Conservation (phyloP, 768 basidiomycete species). For the Hygrophorus russula region DNA sequence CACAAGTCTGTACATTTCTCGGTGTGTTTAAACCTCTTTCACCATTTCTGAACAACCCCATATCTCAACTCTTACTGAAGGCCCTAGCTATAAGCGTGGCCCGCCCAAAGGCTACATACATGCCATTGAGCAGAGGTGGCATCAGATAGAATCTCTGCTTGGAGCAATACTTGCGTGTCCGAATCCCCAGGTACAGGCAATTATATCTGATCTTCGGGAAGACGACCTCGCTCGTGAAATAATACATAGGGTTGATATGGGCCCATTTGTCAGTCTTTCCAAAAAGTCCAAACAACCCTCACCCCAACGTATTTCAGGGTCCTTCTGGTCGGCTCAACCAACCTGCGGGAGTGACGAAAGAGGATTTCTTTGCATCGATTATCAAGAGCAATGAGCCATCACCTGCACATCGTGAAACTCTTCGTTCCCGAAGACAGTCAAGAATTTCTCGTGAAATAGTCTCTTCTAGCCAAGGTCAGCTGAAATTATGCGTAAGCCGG, state of each 20-base stretch:
- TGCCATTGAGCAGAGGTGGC: slow-evolving; percentile 86
- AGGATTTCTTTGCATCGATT: slow-evolving; percentile 71
- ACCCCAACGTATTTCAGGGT: slow-evolving; percentile 31
- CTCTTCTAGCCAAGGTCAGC: slow-evolving; percentile 53
- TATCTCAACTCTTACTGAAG: slow-evolving; percentile 20
- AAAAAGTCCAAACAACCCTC: neutral
- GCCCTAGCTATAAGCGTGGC: slow-evolving; percentile 73
- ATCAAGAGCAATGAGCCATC: slow-evolving; percentile 43
- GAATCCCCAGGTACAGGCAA: slow-evolving; percentile 48
- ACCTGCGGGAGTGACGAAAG: slow-evolving; percentile 54
- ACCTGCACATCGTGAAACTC: slow-evolving; percentile 34
- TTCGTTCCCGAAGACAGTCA: slow-evolving; percentile 60
- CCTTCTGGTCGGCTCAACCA: slow-evolving; percentile 56
- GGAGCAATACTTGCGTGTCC: slow-evolving; percentile 70
- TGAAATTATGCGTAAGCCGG: neutral
- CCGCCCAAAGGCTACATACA: slow-evolving; percentile 89
- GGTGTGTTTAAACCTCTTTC: slow-evolving; percentile 21
- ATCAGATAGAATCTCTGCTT: slow-evolving; percentile 84
- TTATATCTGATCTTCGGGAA: slow-evolving; percentile 52
- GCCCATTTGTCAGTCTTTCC: slow-evolving; percentile 54
- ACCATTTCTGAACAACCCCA: neutral
- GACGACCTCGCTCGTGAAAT: slow-evolving; percentile 75
- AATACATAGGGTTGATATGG: slow-evolving; percentile 61
- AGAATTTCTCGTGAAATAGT: slow-evolving; percentile 72
- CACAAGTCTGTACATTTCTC: slow-evolving; percentile 48